Evolutionary conservation across 108 stramenopile species (phyloP).

Genomic region (Skeletonema marinoi): DNA sequence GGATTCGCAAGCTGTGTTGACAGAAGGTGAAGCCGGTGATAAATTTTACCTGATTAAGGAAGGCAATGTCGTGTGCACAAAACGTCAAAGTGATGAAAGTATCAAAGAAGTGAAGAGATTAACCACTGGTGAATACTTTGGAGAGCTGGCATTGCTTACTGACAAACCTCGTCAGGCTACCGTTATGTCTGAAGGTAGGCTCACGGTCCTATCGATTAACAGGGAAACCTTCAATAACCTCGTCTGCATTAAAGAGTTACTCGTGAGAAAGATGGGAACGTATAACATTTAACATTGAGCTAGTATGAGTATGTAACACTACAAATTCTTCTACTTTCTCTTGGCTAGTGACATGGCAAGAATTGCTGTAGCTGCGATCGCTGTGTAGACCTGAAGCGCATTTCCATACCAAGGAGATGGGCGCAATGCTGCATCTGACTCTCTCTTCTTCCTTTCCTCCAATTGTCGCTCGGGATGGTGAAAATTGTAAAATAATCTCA

Average conservation of each 20-base stretch:
- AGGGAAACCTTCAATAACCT: conserved; percentile 75
- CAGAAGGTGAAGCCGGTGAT: conserved; percentile 56
- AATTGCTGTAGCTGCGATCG: conserved; percentile 66
- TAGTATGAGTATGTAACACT: background rate
- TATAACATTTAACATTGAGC: conserved; percentile 32
- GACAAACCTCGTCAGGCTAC: conserved; percentile 73
- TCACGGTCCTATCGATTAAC: conserved; percentile 66
- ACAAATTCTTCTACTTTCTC: background rate
- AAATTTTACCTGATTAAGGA: conserved; percentile 67
- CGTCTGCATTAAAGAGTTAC: conserved; percentile 70
- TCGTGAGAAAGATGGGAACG: conserved; percentile 64
- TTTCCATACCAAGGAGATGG: conserved; percentile 43
- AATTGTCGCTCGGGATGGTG: conserved; percentile 64
- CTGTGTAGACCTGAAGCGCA: conserved; percentile 66
- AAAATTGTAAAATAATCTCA: conserved; percentile 92
- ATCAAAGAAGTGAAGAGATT: conserved; percentile 48
- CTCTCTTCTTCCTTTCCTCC: conserved; percentile 24
- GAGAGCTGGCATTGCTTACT: conserved; percentile 70
- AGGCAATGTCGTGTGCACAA: conserved; percentile 55
- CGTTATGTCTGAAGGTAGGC: conserved; percentile 54
- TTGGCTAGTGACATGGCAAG: conserved; percentile 28
- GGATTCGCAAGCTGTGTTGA: conserved; percentile 48
- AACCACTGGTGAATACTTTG: conserved; percentile 59
- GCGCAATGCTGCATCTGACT: conserved; percentile 3
- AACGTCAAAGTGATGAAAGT: conserved; percentile 17